Base-by-base conservation (phyloP, 768 basidiomycete species). In the Suillus discolor region DNA sequence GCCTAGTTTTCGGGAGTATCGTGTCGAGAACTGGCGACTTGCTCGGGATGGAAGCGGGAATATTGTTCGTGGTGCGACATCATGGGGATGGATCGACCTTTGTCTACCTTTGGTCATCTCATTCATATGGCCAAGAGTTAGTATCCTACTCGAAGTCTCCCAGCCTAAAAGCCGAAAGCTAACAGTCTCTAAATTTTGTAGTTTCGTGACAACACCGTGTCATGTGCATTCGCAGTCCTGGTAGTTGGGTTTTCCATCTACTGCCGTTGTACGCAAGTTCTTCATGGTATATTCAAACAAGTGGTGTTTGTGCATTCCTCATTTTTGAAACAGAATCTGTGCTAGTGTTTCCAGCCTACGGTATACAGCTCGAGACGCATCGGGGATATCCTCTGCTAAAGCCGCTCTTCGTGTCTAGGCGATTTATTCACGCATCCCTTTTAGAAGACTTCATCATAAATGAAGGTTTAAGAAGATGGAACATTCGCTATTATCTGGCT, bases 311-410 rank as follows among this genome's bases (percentile, higher is more conserved):
- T 20, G 16, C 62, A 23, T 4, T 31, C n/a, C 63, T 65, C 44
- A 39, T 63, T 62, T 57, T 51, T n/a, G 49, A 49, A 53, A 61
- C 67, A 93, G 92, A 94, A 77, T 92, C 90, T 23, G 78, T 93
- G 5, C 75, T 92, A 51, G 79, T 90, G 44, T 73, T 93, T 54
- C 88, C 89, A 9, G 78, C 81, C 1, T 85, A 90, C 62, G 92
- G 92, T 13, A 79, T 94, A 49, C 93, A 94, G 71, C 75, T 94
- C 3, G 91, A 93, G 74, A 89, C 87, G 0, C 86, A 86, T 74
- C 79, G 84, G 62, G 92, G 91, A 1, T 72, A 88, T 39, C 83
- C 83, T 12, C 73, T 75, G 16, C 23, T 76, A 4, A 65, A 70
- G 1, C 71, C 77, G 18, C 65, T 79, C 18, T 73, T 67, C 55